phyloP scores from a whole-genome alignment of 371 early-diverging fungal species.

The Rhizopus delemar region DNA sequence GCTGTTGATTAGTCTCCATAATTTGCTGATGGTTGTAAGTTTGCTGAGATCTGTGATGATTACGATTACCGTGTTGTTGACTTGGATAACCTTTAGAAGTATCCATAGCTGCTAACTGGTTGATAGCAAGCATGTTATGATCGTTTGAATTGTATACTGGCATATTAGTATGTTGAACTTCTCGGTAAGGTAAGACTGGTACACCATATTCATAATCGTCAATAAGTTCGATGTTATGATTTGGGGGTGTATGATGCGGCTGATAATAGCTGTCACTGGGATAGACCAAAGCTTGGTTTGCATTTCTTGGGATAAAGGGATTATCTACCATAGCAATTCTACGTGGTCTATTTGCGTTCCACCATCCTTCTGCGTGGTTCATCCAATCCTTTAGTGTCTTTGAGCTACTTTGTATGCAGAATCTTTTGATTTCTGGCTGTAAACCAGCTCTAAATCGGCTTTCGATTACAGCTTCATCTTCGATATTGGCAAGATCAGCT shows the following conservation, averaged over 20 bases:
- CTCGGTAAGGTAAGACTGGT: no score
- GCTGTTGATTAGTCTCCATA: not conserved
- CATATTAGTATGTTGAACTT: no score
- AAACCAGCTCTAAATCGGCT: conserved; percentile 1
- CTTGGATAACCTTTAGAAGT: no score
- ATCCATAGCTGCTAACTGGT: no score
- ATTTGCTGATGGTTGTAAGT: not conserved
- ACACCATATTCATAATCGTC: not conserved
- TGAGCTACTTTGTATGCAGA: not conserved
- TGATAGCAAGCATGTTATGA: not conserved
- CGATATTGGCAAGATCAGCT: conserved; percentile 5
- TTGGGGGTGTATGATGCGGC: not conserved
- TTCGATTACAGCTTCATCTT: not conserved
- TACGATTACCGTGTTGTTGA: no score
- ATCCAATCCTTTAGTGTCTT: not conserved
- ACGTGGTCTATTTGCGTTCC: conserved; percentile 1
- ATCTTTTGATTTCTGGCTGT: not conserved
- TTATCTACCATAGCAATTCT: not conserved
- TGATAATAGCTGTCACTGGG: not conserved
- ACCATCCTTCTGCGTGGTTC: not conserved
- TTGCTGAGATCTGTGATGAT: not conserved
- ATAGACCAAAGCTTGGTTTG: not conserved
- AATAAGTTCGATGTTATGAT: not conserved
- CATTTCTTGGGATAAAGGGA: not conserved
- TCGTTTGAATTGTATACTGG: no score